Conservation (phyloP, 768 basidiomycete genomes). For the Mycena indigotica region DNA sequence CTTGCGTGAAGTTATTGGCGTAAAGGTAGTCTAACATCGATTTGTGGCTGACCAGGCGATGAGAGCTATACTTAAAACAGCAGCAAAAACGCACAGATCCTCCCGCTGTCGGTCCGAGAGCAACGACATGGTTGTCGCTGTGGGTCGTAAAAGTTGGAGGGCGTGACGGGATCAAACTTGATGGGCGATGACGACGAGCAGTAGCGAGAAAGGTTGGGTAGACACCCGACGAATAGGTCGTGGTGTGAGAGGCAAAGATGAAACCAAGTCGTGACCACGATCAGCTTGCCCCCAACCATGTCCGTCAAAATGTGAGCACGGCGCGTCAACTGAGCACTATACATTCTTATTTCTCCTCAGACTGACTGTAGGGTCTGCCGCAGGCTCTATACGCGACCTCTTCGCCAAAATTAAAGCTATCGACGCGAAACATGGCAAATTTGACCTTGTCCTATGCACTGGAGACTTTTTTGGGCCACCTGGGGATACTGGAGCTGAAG, state of each 20-base stretch:
- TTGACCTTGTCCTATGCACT: conserved; percentile 77
- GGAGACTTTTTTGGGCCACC: conserved; percentile 84
- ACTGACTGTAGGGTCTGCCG: conserved; percentile 79
- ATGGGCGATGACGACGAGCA: neutral
- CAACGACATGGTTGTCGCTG: conserved; percentile 32
- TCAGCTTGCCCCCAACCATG: conserved; percentile 21
- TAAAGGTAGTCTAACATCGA: conserved; percentile 80
- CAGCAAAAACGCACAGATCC: conserved; percentile 29
- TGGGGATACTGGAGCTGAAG: conserved; percentile 37
- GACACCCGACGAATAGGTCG: neutral
- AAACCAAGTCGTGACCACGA: neutral
- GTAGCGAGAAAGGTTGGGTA: neutral
- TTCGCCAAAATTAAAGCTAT: conserved; percentile 82
- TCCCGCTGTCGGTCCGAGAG: conserved; percentile 37
- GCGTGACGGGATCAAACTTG: conserved; percentile 35
- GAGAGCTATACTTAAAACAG: neutral
- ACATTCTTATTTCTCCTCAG: conserved; percentile 29
- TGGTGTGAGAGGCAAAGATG: neutral
- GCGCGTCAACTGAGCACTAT: neutral
- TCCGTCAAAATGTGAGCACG: conserved; percentile 40
- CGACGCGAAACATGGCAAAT: conserved; percentile 91
- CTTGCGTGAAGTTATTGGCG: conserved; percentile 62
- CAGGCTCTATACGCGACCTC: conserved; percentile 72
- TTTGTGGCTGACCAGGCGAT: conserved; percentile 57
- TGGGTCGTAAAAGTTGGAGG: conserved; percentile 18